phyloP scores from a whole-genome alignment of 108 stramenopile genomes.

The Nitzschia putrida region DNA sequence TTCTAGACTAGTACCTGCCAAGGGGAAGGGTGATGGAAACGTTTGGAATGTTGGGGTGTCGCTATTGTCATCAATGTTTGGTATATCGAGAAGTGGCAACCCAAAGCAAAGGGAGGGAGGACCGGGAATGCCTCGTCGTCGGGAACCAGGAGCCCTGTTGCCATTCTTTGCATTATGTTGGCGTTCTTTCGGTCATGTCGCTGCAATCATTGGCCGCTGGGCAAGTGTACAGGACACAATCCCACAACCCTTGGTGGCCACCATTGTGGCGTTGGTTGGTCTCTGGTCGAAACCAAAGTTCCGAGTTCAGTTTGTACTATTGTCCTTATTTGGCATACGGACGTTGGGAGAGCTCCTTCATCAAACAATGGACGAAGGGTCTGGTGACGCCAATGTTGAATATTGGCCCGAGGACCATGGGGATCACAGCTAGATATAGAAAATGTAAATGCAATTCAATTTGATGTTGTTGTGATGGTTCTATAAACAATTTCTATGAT shows the following conservation, averaged over 20 bases:
- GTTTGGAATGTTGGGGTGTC: background rate
- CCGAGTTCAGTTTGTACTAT: conserved; percentile 37
- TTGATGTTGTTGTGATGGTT: too few relatives aligned
- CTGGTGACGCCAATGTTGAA: background rate
- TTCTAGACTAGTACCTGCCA: background rate
- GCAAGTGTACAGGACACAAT: conserved; percentile 66
- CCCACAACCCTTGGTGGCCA: conserved; percentile 70
- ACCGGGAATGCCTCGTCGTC: background rate
- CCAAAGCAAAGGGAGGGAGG: background rate
- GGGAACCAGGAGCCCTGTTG: conserved; percentile 6
- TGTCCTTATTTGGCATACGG: conserved; percentile 59
- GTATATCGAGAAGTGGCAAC: background rate
- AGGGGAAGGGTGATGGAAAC: background rate
- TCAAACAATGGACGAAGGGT: conserved; percentile 52
- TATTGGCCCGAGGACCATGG: too few relatives aligned
- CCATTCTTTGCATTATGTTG: background rate
- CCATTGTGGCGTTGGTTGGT: conserved; percentile 39
- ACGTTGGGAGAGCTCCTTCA: conserved; percentile 70
- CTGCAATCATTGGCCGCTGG: conserved; percentile 53
- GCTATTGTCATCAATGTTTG: background rate
- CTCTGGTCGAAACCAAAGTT: conserved; percentile 45
- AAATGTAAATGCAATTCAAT: too few relatives aligned
- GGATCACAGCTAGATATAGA: too few relatives aligned
- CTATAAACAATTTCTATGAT: too few relatives aligned
- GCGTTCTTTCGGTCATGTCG: conserved; percentile 10